Conservation (phyloP, 2,329 filamentous ascomycete species). For the Penicillium freii region DNA sequence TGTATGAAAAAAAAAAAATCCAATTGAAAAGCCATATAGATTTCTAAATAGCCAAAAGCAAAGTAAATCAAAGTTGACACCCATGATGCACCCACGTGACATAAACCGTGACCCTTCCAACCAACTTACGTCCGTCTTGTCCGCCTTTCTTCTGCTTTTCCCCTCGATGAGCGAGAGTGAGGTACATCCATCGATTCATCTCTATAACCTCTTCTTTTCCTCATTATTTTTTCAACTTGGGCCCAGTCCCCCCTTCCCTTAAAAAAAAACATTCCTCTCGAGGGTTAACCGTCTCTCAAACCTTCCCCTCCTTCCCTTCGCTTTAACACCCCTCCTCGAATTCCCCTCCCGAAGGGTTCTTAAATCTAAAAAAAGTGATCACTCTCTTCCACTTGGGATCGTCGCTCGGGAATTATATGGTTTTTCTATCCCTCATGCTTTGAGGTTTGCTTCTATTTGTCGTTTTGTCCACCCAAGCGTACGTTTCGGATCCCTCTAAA, state of each 20-base stretch:
- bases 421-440: slow-evolving; percentile 24
- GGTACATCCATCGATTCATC: slow-evolving; percentile 25
- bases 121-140: slow-evolving; percentile 16
- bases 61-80: slow-evolving; percentile 1
- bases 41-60: background rate
- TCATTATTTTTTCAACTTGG: background rate
- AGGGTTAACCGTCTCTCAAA: slow-evolving; percentile 17
- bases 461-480: slow-evolving; percentile 30
- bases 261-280: background rate
- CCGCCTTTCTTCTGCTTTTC: slow-evolving; percentile 27
- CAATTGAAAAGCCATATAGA: background rate
- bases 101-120: slow-evolving; percentile 28
- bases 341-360: slow-evolving; percentile 16
- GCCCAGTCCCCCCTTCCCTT: background rate
- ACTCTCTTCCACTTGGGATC: slow-evolving; percentile 20
- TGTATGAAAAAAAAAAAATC: background rate
- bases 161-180: slow-evolving; percentile 20
- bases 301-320: slow-evolving; percentile 24
- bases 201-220: slow-evolving; percentile 8
- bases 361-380: slow-evolving; percentile 18
- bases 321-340: slow-evolving; percentile 25
- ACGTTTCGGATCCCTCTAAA: slow-evolving; percentile 16
- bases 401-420: slow-evolving; percentile 13
- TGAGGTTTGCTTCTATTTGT: slow-evolving; percentile 25
- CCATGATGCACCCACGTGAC: slow-evolving; percentile 41